Percentiles rank a stretch among this genome's conserved stretches.
Evolutionary conservation across 129 eudicot genomes (phyloP).

Genomic region (Flaveria brownii): DNA sequence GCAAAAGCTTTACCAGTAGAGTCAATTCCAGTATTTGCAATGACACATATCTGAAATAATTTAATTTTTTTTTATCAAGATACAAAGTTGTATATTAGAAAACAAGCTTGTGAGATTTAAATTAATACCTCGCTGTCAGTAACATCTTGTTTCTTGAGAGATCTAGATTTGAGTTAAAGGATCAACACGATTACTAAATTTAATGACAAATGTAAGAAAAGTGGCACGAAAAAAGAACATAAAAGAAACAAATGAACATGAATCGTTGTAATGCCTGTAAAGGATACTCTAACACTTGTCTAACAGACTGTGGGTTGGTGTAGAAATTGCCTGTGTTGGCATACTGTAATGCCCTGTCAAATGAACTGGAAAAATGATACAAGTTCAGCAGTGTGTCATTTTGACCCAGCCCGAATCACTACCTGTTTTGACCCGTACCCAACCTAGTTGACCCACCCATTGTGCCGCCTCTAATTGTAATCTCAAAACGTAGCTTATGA

Average conservation of each 20-base stretch:
- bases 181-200: conserved; percentile 9
- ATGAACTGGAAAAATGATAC: conserved; percentile 48
- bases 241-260: neutral
- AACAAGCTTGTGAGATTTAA: conserved; percentile 19
- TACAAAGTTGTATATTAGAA: neutral
- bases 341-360: conserved; percentile 81
- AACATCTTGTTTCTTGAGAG: conserved; percentile 66
- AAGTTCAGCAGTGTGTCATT: conserved; percentile 7
- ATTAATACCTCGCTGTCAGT: conserved; percentile 70
- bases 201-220: neutral
- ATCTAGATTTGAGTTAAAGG: conserved; percentile 62
- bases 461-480: neutral
- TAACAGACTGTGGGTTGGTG: conserved; percentile 57
- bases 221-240: neutral
- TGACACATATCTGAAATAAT: conserved; percentile 66
- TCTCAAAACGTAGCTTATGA: neutral
- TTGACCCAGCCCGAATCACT: neutral
- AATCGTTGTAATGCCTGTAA: neutral
- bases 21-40: conserved; percentile 72
- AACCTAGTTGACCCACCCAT: neutral
- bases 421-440: neutral
- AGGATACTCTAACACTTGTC: conserved; percentile 80
- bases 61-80: neutral
- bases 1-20: conserved; percentile 70
- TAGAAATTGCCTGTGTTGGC: conserved; percentile 56